Conservation (phyloP, 306 rosid genomes). For the Vigna radiata region DNA sequence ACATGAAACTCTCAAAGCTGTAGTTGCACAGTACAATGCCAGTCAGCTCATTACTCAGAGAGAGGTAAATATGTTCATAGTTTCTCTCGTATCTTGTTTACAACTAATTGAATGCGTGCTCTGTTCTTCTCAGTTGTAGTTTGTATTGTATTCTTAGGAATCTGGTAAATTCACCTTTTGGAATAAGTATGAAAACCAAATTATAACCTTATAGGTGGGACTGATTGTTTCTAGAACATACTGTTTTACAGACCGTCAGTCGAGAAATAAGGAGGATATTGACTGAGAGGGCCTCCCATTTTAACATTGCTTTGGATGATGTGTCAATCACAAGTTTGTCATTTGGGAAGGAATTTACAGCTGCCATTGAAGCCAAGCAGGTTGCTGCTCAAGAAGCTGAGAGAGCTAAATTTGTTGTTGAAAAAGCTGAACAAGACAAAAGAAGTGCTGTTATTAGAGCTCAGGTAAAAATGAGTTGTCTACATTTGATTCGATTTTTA, state of each 20-base stretch:
- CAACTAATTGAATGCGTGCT: neutral
- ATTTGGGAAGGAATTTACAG: slow-evolving; percentile 80
- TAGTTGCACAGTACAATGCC: slow-evolving; percentile 88
- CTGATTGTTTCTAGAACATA: slow-evolving; percentile 27
- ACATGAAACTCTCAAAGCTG: slow-evolving; percentile 88
- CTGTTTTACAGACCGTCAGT: slow-evolving; percentile 68
- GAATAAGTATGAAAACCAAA: neutral
- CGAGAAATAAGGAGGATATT: slow-evolving; percentile 79
- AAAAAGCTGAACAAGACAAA: slow-evolving; percentile 91
- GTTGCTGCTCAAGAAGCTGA: slow-evolving; percentile 97
- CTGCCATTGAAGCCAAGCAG: slow-evolving; percentile 95
- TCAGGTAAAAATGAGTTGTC: slow-evolving; percentile 56
- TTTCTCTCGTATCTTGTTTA: neutral
- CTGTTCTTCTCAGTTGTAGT: slow-evolving; percentile 7
- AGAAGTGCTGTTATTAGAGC: slow-evolving; percentile 85
- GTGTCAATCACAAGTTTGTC: slow-evolving; percentile 82
- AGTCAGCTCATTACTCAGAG: slow-evolving; percentile 94
- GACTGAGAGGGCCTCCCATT: slow-evolving; percentile 78
- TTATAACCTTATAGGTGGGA: slow-evolving; percentile 1
- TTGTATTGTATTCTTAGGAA: slow-evolving; percentile 24
- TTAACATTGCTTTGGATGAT: slow-evolving; percentile 91
- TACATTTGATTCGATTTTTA: slow-evolving; percentile 1
- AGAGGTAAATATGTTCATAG: slow-evolving; percentile 60
- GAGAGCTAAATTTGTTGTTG: slow-evolving; percentile 91
- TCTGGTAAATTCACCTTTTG: slow-evolving; percentile 2